These are phyloP conservation scores for Russula emetica DNA, from an alignment of 768 basidiomycete species.

Conservation along the genomic window DNA sequence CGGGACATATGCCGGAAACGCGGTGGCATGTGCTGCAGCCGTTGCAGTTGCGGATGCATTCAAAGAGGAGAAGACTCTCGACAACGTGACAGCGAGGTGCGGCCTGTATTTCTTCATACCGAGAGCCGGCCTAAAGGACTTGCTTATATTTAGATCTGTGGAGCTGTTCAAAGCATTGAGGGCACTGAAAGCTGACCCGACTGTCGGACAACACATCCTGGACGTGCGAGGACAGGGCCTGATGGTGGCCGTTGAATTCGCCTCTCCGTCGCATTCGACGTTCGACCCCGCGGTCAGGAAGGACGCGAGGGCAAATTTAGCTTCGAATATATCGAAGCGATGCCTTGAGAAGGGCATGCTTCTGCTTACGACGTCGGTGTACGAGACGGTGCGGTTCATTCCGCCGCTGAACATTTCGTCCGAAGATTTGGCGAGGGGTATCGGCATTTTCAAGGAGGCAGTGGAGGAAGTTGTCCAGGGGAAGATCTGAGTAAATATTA, in stretches of 20 bases:
- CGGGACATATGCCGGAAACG: constrained; percentile 90
- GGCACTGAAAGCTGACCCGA: constrained; percentile 50
- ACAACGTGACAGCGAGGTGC: constrained; percentile 72
- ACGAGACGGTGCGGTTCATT: constrained; percentile 88
- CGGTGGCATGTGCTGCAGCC: constrained; percentile 88
- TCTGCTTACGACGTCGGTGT: constrained; percentile 84
- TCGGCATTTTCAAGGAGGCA: constrained; percentile 60
- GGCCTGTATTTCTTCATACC: constrained; percentile 16
- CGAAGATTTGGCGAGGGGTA: constrained; percentile 69
- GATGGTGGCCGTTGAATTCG: constrained; percentile 84
- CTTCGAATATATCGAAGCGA: constrained; percentile 64
- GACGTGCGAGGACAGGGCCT: constrained; percentile 88
- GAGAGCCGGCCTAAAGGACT: not conserved
- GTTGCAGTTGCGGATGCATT: constrained; percentile 76
- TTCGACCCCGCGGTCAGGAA: constrained; percentile 44
- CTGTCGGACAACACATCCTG: constrained; percentile 55
- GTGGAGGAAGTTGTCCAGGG: constrained; percentile 61
- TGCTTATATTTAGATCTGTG: constrained; percentile 41
- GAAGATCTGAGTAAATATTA: too few species aligned
- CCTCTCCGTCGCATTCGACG: constrained; percentile 52
- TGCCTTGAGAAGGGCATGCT: constrained; percentile 86
- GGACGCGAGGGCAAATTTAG: constrained; percentile 49
- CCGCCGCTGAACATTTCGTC: constrained; percentile 80
- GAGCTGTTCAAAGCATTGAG: constrained; percentile 66
- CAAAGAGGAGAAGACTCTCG: constrained; percentile 72